These are phyloP conservation scores for Chaetomium tenue DNA, from an alignment of 495 filamentous ascomycete species.

Conservation along the genomic window DNA sequence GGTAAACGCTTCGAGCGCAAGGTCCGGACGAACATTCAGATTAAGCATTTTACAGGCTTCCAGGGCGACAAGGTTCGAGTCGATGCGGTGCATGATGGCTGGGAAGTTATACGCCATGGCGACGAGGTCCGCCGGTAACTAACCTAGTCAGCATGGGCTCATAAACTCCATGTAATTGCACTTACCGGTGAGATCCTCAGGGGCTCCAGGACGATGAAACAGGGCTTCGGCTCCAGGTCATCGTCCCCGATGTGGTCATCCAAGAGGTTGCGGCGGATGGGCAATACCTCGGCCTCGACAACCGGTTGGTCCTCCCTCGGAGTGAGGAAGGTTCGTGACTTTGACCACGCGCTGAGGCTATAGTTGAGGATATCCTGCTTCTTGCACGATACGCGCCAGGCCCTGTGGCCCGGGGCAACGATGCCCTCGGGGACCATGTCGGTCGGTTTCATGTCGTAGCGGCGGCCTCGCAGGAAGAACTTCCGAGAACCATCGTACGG, in stretches of 20 bases:
- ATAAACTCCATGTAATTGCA: conserved; percentile 14
- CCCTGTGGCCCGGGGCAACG: conserved; percentile 27
- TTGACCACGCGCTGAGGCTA: conserved; percentile 45
- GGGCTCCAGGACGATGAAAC: conserved; percentile 50
- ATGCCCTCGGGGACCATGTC: conserved; percentile 42
- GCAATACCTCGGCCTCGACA: conserved; percentile 65
- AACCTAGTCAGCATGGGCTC: conserved; percentile 24
- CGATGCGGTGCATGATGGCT: conserved; percentile 77
- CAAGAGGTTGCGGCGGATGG: conserved; percentile 77
- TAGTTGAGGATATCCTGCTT: conserved; percentile 44
- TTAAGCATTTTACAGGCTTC: conserved; percentile 61
- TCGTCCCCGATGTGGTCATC: conserved; percentile 53
- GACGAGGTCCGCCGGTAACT: conserved; percentile 65
- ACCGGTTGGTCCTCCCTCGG: conserved; percentile 72
- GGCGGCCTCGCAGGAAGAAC: conserved; percentile 50
- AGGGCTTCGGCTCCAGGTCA: conserved; percentile 38
- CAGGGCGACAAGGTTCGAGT: conserved; percentile 75
- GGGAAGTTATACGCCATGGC: conserved; percentile 73
- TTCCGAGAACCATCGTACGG: conserved; percentile 69
- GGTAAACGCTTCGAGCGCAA: conserved; percentile 87
- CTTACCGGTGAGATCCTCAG: conserved; percentile 73
- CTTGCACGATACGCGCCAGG: conserved; percentile 28
- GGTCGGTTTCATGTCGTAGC: conserved; percentile 45
- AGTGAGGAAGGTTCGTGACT: conserved; percentile 25
- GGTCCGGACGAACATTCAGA: conserved; percentile 56